Evolutionary conservation across 805 yeast species (phyloP).

Genomic region (Crinitomyces ghanaensis): DNA sequence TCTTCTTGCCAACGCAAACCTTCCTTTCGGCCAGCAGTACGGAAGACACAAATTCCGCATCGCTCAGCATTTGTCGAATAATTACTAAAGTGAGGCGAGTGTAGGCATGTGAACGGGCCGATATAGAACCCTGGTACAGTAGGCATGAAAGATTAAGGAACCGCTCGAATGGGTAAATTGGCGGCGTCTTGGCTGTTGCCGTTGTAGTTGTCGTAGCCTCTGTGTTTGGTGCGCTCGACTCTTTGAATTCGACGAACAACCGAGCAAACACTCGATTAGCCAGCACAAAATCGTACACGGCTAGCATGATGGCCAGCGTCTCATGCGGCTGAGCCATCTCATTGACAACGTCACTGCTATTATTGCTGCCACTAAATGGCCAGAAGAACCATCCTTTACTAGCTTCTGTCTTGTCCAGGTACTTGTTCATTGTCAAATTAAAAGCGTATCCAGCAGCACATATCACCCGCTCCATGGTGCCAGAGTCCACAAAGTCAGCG

Average conservation of each 20-base stretch:
- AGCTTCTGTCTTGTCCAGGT: no score
- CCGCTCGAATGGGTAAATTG: background rate
- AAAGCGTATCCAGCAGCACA: constrained; percentile 20
- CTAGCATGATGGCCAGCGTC: constrained; percentile 17
- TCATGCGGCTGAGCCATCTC: constrained; percentile 11
- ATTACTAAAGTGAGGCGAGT: constrained; percentile 23
- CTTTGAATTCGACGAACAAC: constrained; percentile 19
- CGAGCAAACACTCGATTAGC: constrained; percentile 26
- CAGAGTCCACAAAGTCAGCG: constrained; percentile 30
- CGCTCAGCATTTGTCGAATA: constrained; percentile 24
- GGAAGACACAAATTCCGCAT: constrained; percentile 11
- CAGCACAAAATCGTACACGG: constrained; percentile 25
- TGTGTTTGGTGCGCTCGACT: constrained; percentile 4
- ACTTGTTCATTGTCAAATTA: constrained; percentile 11
- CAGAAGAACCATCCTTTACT: no score
- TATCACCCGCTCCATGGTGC: constrained; percentile 24
- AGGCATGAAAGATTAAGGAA: constrained; percentile 10
- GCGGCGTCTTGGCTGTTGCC: constrained; percentile 7
- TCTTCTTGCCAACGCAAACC: no score
- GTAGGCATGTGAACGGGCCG: constrained; percentile 19
- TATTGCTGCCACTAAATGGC: no score
- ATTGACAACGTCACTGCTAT: no score
- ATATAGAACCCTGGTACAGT: constrained; percentile 20
- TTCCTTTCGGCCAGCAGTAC: no score
- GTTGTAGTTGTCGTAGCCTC: constrained; percentile 3